Evolutionary conservation across 208 protist genomes (phyloP).

Genomic region (Leishmania amazonensis): DNA sequence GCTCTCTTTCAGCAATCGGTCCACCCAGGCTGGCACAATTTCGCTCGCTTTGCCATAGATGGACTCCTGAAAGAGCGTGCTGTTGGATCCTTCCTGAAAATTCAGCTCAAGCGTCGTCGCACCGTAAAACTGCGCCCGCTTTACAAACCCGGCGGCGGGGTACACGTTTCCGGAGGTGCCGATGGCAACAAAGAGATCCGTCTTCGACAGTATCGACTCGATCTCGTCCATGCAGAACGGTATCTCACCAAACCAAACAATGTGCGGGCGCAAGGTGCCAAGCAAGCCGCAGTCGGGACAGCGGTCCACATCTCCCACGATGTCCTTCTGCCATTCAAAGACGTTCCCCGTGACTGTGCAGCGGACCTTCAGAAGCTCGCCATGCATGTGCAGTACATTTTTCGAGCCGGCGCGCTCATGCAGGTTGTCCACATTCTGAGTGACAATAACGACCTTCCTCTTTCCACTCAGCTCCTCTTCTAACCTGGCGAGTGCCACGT

Average conservation of each 20-base stretch:
- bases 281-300: conserved; percentile 52
- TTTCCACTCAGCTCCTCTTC: conserved; percentile 41
- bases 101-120: conserved; percentile 67
- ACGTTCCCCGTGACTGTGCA: conserved; percentile 47
- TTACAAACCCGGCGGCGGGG: conserved; percentile 66
- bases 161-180: conserved; percentile 81
- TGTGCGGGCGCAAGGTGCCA: conserved; percentile 71
- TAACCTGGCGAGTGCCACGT: conserved; percentile 51
- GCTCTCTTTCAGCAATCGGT: conserved; percentile 37
- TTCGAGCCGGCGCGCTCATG: conserved; percentile 71
- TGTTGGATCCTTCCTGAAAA: conserved; percentile 47
- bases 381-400: conserved; percentile 81
- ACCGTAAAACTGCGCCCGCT: conserved; percentile 35
- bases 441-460: conserved; percentile 50
- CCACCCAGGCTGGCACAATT: conserved; percentile 62
- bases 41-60: conserved; percentile 55
- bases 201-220: conserved; percentile 25
- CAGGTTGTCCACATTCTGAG: conserved; percentile 83
- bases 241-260: conserved; percentile 88
- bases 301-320: conserved; percentile 32
- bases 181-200: conserved; percentile 74
- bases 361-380: conserved; percentile 74
- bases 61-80: conserved; percentile 44
- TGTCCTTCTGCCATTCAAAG: conserved; percentile 30
- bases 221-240: conserved; percentile 73